Percentiles rank a stretch among this genome's conserved stretches.
Evolutionary conservation across 75 land plant genomes (phyloP).

Genomic region (Selaginella tamariscina): DNA sequence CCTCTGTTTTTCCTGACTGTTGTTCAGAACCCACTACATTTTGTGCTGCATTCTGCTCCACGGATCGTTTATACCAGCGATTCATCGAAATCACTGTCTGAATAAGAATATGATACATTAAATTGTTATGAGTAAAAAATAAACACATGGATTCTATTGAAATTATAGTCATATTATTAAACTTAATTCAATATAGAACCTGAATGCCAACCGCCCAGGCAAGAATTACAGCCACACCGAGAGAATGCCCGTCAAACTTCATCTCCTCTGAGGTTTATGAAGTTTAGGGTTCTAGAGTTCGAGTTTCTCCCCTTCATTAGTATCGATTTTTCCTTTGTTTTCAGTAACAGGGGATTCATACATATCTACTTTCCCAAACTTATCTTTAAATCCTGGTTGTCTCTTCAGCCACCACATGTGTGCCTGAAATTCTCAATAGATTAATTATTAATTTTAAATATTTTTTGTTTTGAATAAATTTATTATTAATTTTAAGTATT

Average conservation of each 20-base stretch:
- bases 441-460: too few species aligned
- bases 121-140: too few species aligned
- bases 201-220: neutral
- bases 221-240: neutral
- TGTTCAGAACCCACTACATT: neutral
- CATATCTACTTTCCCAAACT: neutral
- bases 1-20: neutral
- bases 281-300: neutral
- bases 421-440: neutral
- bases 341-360: neutral
- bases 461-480: too few species aligned
- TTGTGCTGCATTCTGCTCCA: neutral
- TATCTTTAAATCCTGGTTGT: neutral
- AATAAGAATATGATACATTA: too few species aligned
- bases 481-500: too few species aligned
- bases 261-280: neutral
- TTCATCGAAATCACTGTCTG: neutral
- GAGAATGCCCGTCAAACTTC: neutral
- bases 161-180: too few species aligned
- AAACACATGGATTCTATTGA: too few species aligned
- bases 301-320: neutral
- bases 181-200: too few species aligned
- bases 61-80: neutral
- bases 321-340: neutral
- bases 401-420: neutral